Percentiles rank a stretch among this genome's conserved stretches.
Conservation (phyloP, 208 protist species). For the Acanthamoeba pearcei region DNA sequence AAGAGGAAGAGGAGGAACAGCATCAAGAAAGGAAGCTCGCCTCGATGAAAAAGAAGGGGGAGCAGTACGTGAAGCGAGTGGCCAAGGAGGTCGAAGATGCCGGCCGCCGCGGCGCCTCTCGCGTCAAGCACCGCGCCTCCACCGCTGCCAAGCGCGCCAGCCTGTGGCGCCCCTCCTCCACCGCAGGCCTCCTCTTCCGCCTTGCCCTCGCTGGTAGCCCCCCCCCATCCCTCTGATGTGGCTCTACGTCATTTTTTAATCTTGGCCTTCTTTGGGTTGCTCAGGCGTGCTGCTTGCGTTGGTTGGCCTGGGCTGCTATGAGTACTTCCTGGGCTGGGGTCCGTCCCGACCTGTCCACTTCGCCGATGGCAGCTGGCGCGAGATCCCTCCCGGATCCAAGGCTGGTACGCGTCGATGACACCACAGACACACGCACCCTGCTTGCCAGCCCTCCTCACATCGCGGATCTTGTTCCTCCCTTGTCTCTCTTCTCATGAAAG, state of each 20-base stretch:
- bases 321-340: constrained; percentile 25
- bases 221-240: background rate
- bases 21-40: background rate
- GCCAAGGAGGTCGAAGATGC: constrained; percentile 5
- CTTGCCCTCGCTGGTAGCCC: background rate
- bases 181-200: background rate
- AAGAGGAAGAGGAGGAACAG: background rate
- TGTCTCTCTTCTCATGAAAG: background rate
- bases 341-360: background rate
- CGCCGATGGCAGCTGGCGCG: background rate
- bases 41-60: background rate
- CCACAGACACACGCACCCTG: too few species aligned
- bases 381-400: background rate
- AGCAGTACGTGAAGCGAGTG: background rate
- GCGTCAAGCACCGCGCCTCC: background rate
- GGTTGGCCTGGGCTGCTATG: background rate
- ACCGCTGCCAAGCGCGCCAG: background rate
- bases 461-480: background rate
- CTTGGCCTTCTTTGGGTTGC: background rate
- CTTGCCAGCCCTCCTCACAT: too few species aligned
- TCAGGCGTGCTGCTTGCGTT: background rate
- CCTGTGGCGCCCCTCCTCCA: background rate
- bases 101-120: background rate
- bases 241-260: background rate
- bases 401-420: background rate